These are phyloP conservation scores for Ramichloridium luteum DNA, from an alignment of 2,329 filamentous ascomycete genomes.

Conservation along the genomic window DNA sequence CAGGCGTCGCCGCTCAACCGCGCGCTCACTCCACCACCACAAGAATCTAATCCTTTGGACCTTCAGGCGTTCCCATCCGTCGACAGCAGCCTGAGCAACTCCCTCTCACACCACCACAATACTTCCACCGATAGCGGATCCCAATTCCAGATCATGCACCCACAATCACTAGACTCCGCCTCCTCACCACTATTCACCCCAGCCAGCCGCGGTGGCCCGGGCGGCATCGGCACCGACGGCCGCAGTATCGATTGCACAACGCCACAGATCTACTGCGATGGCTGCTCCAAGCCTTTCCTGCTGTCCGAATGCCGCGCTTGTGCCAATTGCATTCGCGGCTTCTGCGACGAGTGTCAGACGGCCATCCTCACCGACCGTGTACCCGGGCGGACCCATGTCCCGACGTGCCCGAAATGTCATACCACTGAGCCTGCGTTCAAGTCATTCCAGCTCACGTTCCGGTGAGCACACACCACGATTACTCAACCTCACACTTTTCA, in stretches of 20 bases:
- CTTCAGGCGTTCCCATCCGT: slow-evolving; percentile 75
- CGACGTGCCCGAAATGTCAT: slow-evolving; percentile 62
- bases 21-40: slow-evolving; percentile 67
- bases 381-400: slow-evolving; percentile 48
- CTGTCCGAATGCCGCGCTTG: slow-evolving; percentile 83
- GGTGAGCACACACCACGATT: slow-evolving; percentile 33
- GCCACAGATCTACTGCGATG: slow-evolving; percentile 85
- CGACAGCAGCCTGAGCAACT: slow-evolving; percentile 47
- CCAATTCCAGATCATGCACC: slow-evolving; percentile 45
- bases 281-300: slow-evolving; percentile 64
- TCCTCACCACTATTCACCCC: slow-evolving; percentile 41
- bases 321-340: slow-evolving; percentile 88
- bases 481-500: background rate
- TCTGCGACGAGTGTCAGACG: slow-evolving; percentile 80
- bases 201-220: slow-evolving; percentile 6
- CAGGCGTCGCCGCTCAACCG: slow-evolving; percentile 85
- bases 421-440: slow-evolving; percentile 72
- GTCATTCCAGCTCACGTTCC: slow-evolving; percentile 71
- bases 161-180: slow-evolving; percentile 33
- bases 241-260: background rate
- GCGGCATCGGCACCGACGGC: slow-evolving; percentile 4
- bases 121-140: slow-evolving; percentile 46
- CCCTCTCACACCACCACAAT: slow-evolving; percentile 20
- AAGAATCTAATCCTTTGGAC: slow-evolving; percentile 28
- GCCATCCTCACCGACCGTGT: slow-evolving; percentile 62